These are phyloP conservation scores for Protomyces arabidopsidicola DNA, from an alignment of 1,139 yeast species.

Conservation along the genomic window DNA sequence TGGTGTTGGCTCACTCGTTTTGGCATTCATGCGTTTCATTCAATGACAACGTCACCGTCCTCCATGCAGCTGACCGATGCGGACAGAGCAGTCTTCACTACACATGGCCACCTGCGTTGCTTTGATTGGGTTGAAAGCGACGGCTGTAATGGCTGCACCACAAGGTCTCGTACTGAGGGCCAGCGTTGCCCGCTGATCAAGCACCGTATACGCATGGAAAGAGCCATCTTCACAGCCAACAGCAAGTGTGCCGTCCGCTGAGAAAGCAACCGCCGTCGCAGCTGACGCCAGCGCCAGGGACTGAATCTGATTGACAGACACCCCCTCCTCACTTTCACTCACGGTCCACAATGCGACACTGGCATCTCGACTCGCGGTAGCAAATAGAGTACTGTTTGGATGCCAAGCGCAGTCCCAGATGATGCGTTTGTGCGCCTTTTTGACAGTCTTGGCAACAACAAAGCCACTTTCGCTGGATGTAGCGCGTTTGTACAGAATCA, in stretches of 20 bases:
- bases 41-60: neutral
- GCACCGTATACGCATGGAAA: slow-evolving; percentile 34
- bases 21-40: slow-evolving; percentile 25
- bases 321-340: slow-evolving; percentile 32
- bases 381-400: slow-evolving; percentile 51
- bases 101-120: slow-evolving; percentile 53
- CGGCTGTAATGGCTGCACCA: slow-evolving; percentile 50
- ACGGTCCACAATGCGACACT: slow-evolving; percentile 66
- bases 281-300: slow-evolving; percentile 63
- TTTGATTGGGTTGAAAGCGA: slow-evolving; percentile 48
- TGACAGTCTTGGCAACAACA: slow-evolving; percentile 39
- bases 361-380: slow-evolving; percentile 87
- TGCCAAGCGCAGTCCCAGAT: slow-evolving; percentile 93
- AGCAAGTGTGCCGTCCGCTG: slow-evolving; percentile 44
- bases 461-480: slow-evolving; percentile 43
- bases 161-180: slow-evolving; percentile 50
- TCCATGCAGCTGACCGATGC: slow-evolving; percentile 41
- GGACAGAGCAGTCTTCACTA: slow-evolving; percentile 64
- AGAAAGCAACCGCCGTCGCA: slow-evolving; percentile 49
- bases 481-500: slow-evolving; percentile 65
- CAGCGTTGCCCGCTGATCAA: slow-evolving; percentile 39
- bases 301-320: slow-evolving; percentile 29
- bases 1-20: slow-evolving; percentile 15
- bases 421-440: slow-evolving; percentile 83
- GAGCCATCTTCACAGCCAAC: slow-evolving; percentile 72